Base-by-base conservation (phyloP, 1,284 basidiomycete genomes). In the Sparassis latifolia region DNA sequence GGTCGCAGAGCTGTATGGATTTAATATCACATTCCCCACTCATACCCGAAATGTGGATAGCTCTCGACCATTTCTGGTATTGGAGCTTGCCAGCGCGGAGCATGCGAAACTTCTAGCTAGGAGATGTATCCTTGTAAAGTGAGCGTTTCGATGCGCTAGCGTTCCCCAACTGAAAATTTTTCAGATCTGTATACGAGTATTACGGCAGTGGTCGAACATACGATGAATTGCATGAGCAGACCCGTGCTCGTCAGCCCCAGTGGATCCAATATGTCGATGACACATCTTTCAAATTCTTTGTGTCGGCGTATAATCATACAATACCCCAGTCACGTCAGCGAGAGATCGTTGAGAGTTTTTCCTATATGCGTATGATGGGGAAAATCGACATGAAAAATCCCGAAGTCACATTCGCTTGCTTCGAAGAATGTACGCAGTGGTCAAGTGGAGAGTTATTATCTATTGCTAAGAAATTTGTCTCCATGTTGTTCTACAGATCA, bases 71-170 rank as follows among this genome's bases (percentile, higher is more conserved):
- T 89, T 88, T 65, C 82, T 93, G 76, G 68, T 90, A 39, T 66
- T 95, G 32, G 74, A 77, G 31, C 69, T 96, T 2, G 79, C 83
- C 31, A 67, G 74, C 30, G 90, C 92, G 58, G 80, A 85, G 41
- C 82, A 95, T 55, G 91, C 88, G 0, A 69, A 74, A 49, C 66
- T 79, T n/a, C 72, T 99, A 27, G 84, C 90, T 0, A 73, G 78
- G 54, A 73, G 96, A 57, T 92, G 91, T 58, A 86, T 96, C 39
- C 69, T 94, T 43, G 78, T 98, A 62, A 92, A 88, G 88, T 94
- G 52, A 58, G 77, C 67, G 31, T 33, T 33, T 53, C 53, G 4
- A 5, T 58, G 38, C n/a, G 31, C 29, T 37, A 20, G 27, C 27
- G 5, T 12, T 27, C 45, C 29, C 41, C 33, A 4, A 12, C 9